phyloP scores from a whole-genome alignment of 2,329 filamentous ascomycete species.

The Clathrospora elynae region DNA sequence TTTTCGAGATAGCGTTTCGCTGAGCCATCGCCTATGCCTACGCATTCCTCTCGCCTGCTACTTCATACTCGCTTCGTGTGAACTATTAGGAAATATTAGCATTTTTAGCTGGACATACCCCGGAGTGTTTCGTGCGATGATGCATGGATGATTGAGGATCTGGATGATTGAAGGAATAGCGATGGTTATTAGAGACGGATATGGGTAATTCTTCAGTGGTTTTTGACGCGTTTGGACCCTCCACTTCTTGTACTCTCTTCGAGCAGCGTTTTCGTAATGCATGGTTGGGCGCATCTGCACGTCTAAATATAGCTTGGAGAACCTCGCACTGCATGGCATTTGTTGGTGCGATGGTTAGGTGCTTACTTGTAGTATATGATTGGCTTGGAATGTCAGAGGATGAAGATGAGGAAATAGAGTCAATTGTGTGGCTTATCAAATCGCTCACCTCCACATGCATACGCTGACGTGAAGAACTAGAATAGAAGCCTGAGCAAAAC shows the following conservation, averaged over 20 bases:
- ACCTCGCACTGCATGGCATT: constrained; percentile 5
- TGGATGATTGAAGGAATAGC: constrained; percentile 21
- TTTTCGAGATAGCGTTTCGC: constrained; percentile 56
- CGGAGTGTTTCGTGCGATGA: constrained; percentile 6
- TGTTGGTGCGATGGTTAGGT: constrained; percentile 3
- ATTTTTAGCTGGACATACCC: constrained; percentile 30
- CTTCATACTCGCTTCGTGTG: constrained; percentile 13
- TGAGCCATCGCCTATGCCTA: constrained; percentile 10
- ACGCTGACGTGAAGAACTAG: neutral
- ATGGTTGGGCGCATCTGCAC: constrained; percentile 6
- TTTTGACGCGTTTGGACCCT: constrained; percentile 9
- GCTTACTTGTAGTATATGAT: constrained; percentile 10
- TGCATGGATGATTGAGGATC: constrained; percentile 4
- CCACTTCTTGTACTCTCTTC: constrained; percentile 17
- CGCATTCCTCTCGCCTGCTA: constrained; percentile 14
- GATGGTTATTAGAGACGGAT: constrained; percentile 14
- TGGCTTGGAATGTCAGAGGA: constrained; percentile 1
- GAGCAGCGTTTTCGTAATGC: neutral
- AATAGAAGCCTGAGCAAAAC: neutral
- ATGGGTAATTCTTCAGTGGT: constrained; percentile 20
- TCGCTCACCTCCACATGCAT: neutral
- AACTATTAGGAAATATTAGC: constrained; percentile 24
- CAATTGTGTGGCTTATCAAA: neutral
- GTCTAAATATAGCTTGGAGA: no score
- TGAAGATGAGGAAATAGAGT: constrained; percentile 4